Base-by-base conservation (phyloP, 1,139 yeast genomes). In the Suhomyces kunorum region DNA sequence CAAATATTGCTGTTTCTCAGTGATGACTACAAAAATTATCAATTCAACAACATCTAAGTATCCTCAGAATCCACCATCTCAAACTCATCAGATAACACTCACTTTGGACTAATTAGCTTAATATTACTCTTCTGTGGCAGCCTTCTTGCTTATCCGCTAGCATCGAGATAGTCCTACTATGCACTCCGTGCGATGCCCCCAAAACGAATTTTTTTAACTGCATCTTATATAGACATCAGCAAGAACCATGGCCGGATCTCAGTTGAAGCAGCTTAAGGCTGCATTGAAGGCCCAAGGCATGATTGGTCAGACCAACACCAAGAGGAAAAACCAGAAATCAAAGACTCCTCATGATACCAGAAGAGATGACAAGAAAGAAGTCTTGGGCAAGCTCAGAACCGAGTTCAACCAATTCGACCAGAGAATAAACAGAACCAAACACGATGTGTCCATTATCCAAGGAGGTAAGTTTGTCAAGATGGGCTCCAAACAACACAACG, bases 331-430 rank as follows among this genome's bases (percentile, higher is more conserved):
- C 45, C 71, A 78, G 54, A 79, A 74, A 51, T 63, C 77, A 15
- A 75, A 73, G 55, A 69, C 78, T 11, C 83, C 87, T n/a, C 75
- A 79, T 32, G 89, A 83, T 43, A 74, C 81, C 32, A 78, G 87
- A 53, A 74, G 87, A 51, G 85, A 83, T 51, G 88, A 83, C 53
- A 77, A 71, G 48, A 76, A 76, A 39, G 66, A 73, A 45, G 71
- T 78, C 9, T 61, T 92, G 17, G 60, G 67, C 14, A 74, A 74
- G 42, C 86, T 92, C 48, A 76, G 98, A 55, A 80, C 78, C 40
- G 83, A 88, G 51, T 90, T 90, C 70, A 90, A 88, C 62, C 94
- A 94, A 18, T 94, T 92, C 63, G 98, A 90, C 55, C 74, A 80
- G 34, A 84, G 87, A 53, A 71, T 80, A 33, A 83, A 83, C 46